Conservation (phyloP, 768 basidiomycete genomes). For the Dacryopinax primogenitus region DNA sequence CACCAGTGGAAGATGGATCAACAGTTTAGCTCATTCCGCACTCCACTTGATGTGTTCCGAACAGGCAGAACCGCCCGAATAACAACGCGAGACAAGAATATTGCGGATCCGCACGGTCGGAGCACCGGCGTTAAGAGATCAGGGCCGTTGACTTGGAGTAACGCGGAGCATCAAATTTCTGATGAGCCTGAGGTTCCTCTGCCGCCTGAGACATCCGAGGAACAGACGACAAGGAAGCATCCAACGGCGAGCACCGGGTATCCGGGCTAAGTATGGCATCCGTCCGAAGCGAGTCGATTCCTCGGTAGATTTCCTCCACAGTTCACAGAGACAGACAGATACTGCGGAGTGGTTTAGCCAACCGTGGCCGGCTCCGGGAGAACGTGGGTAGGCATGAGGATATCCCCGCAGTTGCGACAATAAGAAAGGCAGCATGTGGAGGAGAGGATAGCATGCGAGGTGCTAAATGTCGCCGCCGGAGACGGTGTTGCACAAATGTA, state of each 20-base stretch:
- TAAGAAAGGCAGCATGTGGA: neutral
- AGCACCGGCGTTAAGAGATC: neutral
- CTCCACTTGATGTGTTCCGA: neutral
- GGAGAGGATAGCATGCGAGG: neutral
- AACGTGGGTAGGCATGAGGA: neutral
- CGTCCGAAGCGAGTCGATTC: neutral
- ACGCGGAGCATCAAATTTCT: neutral
- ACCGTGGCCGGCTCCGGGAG: neutral
- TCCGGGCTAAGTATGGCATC: neutral
- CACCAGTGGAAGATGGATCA: neutral
- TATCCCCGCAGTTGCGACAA: neutral
- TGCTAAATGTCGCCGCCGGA: neutral
- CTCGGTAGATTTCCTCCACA: neutral
- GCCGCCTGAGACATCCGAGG: neutral
- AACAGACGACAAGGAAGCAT: neutral
- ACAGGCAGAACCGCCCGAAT: neutral
- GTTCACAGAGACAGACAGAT: neutral
- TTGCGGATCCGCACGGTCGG: neutral
- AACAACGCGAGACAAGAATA: neutral
- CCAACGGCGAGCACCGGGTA: neutral
- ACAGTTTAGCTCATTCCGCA: neutral
- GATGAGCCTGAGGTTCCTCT: neutral
- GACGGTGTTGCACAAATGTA: neutral
- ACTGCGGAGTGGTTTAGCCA: neutral
- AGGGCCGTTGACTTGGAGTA: neutral